Conservation (phyloP, 140 eudicot species). For the Oenanthe javanica region DNA sequence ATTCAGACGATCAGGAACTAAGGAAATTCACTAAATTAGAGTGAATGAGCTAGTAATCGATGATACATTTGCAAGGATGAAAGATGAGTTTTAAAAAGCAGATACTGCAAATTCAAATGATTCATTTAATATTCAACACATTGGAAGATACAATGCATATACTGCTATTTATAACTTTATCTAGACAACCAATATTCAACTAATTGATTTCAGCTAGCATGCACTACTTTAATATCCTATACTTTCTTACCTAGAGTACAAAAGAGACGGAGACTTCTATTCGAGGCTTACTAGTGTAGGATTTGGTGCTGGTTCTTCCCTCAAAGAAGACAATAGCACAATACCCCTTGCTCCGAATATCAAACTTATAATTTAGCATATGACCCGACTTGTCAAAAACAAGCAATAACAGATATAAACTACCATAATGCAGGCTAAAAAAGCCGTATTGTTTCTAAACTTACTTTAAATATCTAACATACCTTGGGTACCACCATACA, state of each 20-base stretch:
- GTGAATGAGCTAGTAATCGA: not conserved
- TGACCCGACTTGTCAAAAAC: not conserved
- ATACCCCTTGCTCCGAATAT: not conserved
- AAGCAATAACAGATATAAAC: not conserved
- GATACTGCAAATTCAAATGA: not conserved
- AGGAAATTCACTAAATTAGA: not conserved
- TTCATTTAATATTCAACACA: not conserved
- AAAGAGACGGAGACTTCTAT: not conserved
- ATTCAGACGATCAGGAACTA: slow-evolving; percentile 8
- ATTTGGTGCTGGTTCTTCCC: not conserved
- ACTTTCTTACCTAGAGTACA: not conserved
- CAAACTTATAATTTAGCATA: not conserved
- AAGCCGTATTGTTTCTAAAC: not conserved
- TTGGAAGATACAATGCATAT: not conserved
- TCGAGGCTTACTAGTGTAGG: not conserved
- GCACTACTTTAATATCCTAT: not conserved
- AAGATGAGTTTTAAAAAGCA: not conserved
- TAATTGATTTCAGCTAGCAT: not conserved
- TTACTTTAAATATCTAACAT: not conserved
- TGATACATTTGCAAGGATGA: not conserved
- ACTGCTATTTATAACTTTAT: not conserved
- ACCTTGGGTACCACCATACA: slow-evolving; percentile 87
- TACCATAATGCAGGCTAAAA: not conserved
- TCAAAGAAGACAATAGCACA: not conserved
- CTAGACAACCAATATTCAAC: not conserved